These are phyloP conservation scores for Vanderwaltozyma yarrowii DNA, from an alignment of 805 yeast genomes.

Conservation along the genomic window DNA sequence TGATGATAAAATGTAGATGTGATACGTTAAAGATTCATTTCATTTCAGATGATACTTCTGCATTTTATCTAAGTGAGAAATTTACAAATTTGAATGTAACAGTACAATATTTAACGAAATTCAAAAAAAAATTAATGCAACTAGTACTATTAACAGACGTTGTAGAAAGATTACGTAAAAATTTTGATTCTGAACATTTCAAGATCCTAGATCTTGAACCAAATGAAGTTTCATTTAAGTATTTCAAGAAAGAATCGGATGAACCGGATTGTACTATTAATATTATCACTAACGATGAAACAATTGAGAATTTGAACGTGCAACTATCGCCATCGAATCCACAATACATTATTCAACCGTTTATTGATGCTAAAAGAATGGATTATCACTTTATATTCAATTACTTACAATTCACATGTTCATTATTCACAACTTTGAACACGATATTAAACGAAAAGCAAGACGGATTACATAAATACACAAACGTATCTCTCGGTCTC, in stretches of 20 bases:
- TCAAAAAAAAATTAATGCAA: slow-evolving; percentile 27
- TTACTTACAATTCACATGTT: slow-evolving; percentile 27
- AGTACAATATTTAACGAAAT: slow-evolving; percentile 18
- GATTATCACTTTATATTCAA: slow-evolving; percentile 28
- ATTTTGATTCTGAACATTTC: slow-evolving; percentile 25
- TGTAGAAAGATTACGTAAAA: slow-evolving; percentile 25
- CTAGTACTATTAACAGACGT: slow-evolving; percentile 27
- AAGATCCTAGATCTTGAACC: slow-evolving; percentile 24
- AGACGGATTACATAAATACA: slow-evolving; percentile 5
- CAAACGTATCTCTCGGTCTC: slow-evolving; percentile 18
- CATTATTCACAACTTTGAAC: slow-evolving; percentile 18
- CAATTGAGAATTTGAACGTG: slow-evolving; percentile 22
- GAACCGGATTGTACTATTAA: slow-evolving; percentile 26
- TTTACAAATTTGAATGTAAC: slow-evolving; percentile 20
- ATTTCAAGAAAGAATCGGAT: slow-evolving; percentile 16
- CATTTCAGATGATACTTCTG: slow-evolving; percentile 17
- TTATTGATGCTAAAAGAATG: slow-evolving; percentile 19
- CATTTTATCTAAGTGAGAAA: slow-evolving; percentile 21
- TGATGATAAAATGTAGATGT: slow-evolving; percentile 22
- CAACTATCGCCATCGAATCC: slow-evolving; percentile 25
- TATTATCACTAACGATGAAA: slow-evolving; percentile 21
- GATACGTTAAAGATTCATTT: slow-evolving; percentile 24
- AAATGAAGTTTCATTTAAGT: slow-evolving; percentile 28
- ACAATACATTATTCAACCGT: slow-evolving; percentile 26
- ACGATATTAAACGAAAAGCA: slow-evolving; percentile 9